These are phyloP conservation scores for Kokia cookei DNA, from an alignment of 441 rosid genomes.

Conservation along the genomic window DNA sequence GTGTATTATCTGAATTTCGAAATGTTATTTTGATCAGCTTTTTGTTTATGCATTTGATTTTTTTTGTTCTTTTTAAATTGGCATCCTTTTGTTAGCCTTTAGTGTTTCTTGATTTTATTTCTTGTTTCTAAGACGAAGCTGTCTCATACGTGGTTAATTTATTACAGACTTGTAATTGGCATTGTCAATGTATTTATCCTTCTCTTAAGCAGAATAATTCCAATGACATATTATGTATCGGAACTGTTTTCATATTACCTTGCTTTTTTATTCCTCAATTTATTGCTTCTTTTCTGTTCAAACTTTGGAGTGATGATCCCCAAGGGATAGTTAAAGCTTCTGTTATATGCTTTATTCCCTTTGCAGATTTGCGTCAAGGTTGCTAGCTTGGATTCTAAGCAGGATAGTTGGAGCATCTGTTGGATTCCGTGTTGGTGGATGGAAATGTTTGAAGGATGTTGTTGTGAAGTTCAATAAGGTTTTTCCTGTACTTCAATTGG, in stretches of 20 bases:
- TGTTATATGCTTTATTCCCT: constrained; percentile 8
- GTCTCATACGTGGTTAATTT: neutral
- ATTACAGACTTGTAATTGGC: neutral
- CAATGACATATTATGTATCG: neutral
- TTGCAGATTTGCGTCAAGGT: constrained; percentile 75
- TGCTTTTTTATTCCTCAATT: neutral
- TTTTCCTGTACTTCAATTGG: neutral
- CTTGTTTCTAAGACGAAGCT: neutral
- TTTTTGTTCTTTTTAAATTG: neutral
- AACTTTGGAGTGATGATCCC: neutral
- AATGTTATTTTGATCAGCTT: constrained; percentile 1
- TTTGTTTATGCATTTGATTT: neutral
- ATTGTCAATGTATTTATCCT: neutral
- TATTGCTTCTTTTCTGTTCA: neutral
- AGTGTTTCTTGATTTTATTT: neutral
- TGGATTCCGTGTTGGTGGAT: constrained; percentile 80
- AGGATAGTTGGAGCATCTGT: constrained; percentile 76
- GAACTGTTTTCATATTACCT: neutral
- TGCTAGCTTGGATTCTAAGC: constrained; percentile 84
- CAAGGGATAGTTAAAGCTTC: constrained; percentile 2
- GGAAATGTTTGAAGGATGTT: constrained; percentile 89
- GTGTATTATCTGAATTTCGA: neutral
- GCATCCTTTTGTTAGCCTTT: neutral
- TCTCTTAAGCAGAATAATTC: neutral
- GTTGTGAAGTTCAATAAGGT: constrained; percentile 86